Base-by-base conservation (phyloP, 2,329 filamentous ascomycete species). In the Xylaria sp. region DNA sequence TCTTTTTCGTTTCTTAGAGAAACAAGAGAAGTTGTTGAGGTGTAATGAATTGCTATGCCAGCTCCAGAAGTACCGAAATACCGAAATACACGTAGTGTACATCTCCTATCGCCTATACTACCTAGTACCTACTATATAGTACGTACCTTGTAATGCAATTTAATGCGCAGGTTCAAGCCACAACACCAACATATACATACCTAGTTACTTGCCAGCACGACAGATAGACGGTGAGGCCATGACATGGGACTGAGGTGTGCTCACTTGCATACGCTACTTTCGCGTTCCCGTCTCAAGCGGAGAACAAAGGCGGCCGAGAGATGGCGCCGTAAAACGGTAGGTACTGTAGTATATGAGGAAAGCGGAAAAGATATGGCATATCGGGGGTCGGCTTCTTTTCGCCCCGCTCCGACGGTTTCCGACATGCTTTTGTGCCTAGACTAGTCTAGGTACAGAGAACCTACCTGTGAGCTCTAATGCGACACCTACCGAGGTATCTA, bases 381-480 rank as follows among this genome's bases (percentile, higher is more conserved):
- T 63, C 64, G 64, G 64, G 13, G 33, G 42, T 67, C 65, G 65
- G 65, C 55, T 22, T 44, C 42, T 44, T 38, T 22, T 38, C 38
- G 25, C 13, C n/a, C 64, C 65, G 65, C 29, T 38, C 59, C 47
- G 45, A 36, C n/a, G 36, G 57, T 45, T 29, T 38, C 22, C 15
- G n/a, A 7, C 2, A 11, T 20, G 15, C 22, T 10, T 20, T 10
- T 17, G n/a, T n/a, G n/a, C 17, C 49, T 47, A 20, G n/a, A 10
- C 27, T 3, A n/a, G 1, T 29, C 5, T 9, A 17, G 2, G 2
- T 6, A n/a, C 4, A 20, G n/a, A n/a, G n/a, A n/a, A n/a, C n/a
- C n/a, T n/a, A n/a, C n/a, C n/a, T n/a, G n/a, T n/a, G n/a, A n/a
- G n/a, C n/a, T n/a, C n/a, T n/a, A n/a, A n/a, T n/a, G n/a, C n/a